These are phyloP conservation scores for Triadica sebifera DNA, from an alignment of 345 rosid genomes.

Conservation along the genomic window DNA sequence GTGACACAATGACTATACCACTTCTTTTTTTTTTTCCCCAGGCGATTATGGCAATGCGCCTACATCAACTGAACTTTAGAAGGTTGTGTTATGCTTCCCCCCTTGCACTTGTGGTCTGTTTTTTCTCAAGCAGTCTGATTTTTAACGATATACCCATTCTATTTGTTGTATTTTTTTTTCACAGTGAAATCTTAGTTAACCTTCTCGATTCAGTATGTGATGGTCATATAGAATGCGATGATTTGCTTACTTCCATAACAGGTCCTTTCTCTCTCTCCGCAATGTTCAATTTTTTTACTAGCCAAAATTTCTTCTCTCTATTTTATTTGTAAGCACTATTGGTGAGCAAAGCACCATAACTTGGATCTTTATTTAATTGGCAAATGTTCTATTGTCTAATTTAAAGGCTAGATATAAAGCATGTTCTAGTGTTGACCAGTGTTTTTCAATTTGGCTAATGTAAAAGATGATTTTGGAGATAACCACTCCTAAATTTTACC, in stretches of 20 bases:
- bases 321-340: not conserved
- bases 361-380: not conserved
- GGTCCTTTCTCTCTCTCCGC: constrained; percentile 39
- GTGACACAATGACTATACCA: constrained; percentile 11
- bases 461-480: too few relatives aligned
- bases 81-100: constrained; percentile 43
- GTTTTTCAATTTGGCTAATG: too few relatives aligned
- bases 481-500: too few relatives aligned
- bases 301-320: not conserved
- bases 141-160: not conserved
- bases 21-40: constrained; percentile 36
- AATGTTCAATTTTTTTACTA: not conserved
- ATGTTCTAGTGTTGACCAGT: too few relatives aligned
- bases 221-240: constrained; percentile 59
- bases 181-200: constrained; percentile 57
- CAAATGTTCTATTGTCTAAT: not conserved
- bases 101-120: not conserved
- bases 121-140: not conserved
- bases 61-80: constrained; percentile 82
- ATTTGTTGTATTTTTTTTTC: constrained; percentile 17
- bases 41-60: constrained; percentile 78
- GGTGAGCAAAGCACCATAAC: not conserved
- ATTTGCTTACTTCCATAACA: constrained; percentile 75
- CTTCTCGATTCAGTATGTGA: constrained; percentile 75
- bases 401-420: too few relatives aligned